phyloP scores from a whole-genome alignment of 805 yeast genomes.

The Cyberlindnera subsufficiens region DNA sequence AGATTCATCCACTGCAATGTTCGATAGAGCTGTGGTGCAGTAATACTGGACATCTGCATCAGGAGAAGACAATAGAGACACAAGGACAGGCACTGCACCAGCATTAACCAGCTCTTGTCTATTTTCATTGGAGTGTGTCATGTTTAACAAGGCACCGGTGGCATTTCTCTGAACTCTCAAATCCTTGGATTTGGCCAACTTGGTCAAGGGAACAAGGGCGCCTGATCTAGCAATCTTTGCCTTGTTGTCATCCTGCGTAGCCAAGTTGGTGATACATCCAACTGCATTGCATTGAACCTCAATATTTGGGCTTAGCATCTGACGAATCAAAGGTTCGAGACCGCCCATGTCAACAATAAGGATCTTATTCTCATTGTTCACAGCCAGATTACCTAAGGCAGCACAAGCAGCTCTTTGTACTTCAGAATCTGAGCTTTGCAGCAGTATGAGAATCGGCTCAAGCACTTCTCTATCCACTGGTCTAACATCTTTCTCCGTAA shows the following conservation, averaged over 20 bases:
- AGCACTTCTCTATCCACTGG: slow-evolving; percentile 87
- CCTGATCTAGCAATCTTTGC: slow-evolving; percentile 95
- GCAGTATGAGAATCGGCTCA: slow-evolving; percentile 84
- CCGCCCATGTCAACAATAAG: slow-evolving; percentile 98
- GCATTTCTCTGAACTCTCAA: slow-evolving; percentile 97
- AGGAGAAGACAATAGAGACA: slow-evolving; percentile 72
- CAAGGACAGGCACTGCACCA: slow-evolving; percentile 96
- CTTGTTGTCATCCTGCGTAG: slow-evolving; percentile 96
- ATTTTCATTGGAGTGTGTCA: slow-evolving; percentile 97
- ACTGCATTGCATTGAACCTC: slow-evolving; percentile 99
- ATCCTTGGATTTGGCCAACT: slow-evolving; percentile 90
- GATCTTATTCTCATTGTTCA: slow-evolving; percentile 88
- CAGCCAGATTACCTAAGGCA: slow-evolving; percentile 96
- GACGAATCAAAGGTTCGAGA: slow-evolving; percentile 89
- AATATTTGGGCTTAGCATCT: slow-evolving; percentile 94
- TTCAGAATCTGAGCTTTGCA: slow-evolving; percentile 86
- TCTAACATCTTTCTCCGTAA: slow-evolving; percentile 92
- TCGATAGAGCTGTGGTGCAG: slow-evolving; percentile 95
- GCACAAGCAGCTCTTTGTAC: slow-evolving; percentile 99
- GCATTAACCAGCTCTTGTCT: slow-evolving; percentile 95
- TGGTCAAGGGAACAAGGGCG: slow-evolving; percentile 89
- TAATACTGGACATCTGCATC: slow-evolving; percentile 98
- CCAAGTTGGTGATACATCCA: slow-evolving; percentile 96
- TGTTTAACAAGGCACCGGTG: slow-evolving; percentile 93
- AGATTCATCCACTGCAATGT: slow-evolving; percentile 93